These are phyloP conservation scores for Sphaerulina vaccinii DNA, from an alignment of 2,329 filamentous ascomycete species.

Conservation along the genomic window DNA sequence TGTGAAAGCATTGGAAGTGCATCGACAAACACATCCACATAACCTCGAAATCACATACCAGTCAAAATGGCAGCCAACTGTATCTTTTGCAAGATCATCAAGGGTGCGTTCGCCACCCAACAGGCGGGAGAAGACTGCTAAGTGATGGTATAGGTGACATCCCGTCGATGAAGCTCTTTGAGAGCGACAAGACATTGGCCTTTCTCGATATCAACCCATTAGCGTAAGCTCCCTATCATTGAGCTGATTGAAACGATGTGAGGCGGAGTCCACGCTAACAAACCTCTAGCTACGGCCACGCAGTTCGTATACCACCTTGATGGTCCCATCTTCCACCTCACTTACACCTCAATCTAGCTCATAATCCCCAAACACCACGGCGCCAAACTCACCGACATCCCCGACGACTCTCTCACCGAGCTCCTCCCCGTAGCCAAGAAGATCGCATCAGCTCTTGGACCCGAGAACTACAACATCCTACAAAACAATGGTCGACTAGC, in stretches of 20 bases:
- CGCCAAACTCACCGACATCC: constrained; percentile 86
- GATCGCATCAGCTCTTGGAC: constrained; percentile 66
- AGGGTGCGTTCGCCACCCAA: constrained; percentile 57
- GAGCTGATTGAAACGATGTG: not conserved
- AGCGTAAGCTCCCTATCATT: constrained; percentile 16
- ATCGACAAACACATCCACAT: not conserved
- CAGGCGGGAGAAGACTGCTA: not conserved
- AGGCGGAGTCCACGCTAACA: constrained; percentile 10
- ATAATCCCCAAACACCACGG: constrained; percentile 96
- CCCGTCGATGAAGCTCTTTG: constrained; percentile 92
- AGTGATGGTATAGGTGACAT: constrained; percentile 69
- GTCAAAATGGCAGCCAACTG: constrained; percentile 59
- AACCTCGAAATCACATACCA: not conserved
- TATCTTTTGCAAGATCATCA: constrained; percentile 98
- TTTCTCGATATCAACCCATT: constrained; percentile 96
- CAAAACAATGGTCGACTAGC: constrained; percentile 94
- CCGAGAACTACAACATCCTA: constrained; percentile 80
- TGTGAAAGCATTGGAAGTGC: constrained; percentile 8
- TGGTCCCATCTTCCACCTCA: no score
- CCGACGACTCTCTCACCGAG: constrained; percentile 81
- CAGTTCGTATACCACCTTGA: constrained; percentile 58
- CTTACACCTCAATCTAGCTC: constrained; percentile 72
- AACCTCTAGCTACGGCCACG: constrained; percentile 64
- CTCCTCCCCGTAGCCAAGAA: constrained; percentile 87
- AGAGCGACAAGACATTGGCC: constrained; percentile 87